Evolutionary conservation across 352 stramenopile genomes (phyloP).

Genomic region (Pythium aristosporum): DNA sequence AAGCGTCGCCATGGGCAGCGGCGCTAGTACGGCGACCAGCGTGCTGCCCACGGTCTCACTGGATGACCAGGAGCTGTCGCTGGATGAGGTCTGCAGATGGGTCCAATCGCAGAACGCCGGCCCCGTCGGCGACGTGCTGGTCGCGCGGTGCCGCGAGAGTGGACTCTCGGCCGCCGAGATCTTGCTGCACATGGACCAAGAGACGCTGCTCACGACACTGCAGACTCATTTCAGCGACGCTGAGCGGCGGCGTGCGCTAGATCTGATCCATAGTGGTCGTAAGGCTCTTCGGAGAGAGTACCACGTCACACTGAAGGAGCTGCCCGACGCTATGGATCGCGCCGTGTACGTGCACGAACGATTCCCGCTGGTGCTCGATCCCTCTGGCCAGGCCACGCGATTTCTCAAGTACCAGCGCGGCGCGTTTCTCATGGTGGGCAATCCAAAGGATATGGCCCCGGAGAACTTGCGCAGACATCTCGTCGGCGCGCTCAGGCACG

Average conservation of each 20-base stretch:
- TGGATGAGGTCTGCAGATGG: constrained; percentile 36
- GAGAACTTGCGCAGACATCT: constrained; percentile 71
- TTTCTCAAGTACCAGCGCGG: constrained; percentile 92
- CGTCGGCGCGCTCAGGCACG: constrained; percentile 70
- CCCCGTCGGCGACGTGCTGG: constrained; percentile 14
- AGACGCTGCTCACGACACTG: constrained; percentile 26
- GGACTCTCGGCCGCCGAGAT: constrained; percentile 28
- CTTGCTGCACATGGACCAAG: constrained; percentile 36
- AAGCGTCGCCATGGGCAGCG: constrained; percentile 30
- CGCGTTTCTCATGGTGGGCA: constrained; percentile 77
- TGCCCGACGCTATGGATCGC: constrained; percentile 85
- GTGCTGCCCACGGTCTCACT: not conserved
- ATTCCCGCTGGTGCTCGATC: constrained; percentile 87
- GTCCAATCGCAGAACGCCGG: constrained; percentile 23
- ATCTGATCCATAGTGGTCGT: constrained; percentile 28
- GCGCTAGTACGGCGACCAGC: constrained; percentile 19
- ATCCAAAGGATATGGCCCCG: constrained; percentile 60
- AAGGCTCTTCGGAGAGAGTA: constrained; percentile 27
- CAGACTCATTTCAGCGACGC: constrained; percentile 15
- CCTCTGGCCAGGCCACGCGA: constrained; percentile 66
- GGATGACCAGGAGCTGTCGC: constrained; percentile 20
- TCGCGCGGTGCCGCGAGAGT: constrained; percentile 16
- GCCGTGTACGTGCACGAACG: constrained; percentile 85
- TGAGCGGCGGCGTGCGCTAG: constrained; percentile 14
- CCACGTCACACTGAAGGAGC: constrained; percentile 66